These are phyloP conservation scores for Botrytis aclada DNA, from an alignment of 2,329 filamentous ascomycete species.

Conservation along the genomic window DNA sequence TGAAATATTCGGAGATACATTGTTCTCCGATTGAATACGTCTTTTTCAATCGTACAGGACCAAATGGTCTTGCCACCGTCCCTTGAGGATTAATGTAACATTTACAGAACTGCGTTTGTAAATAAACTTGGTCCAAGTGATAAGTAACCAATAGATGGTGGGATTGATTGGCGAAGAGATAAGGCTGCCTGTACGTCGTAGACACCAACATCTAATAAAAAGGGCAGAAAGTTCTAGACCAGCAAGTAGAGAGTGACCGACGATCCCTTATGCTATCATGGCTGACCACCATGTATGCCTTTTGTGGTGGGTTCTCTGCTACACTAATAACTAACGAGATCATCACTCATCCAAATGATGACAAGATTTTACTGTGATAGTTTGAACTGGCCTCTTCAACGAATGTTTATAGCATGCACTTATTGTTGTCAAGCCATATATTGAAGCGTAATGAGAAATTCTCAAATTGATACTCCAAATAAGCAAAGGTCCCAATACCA, in stretches of 20 bases:
- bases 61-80: too few species aligned
- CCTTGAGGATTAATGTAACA: not conserved
- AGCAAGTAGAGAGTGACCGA: not conserved
- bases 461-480: not conserved
- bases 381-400: not conserved
- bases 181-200: not conserved
- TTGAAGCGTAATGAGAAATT: not conserved
- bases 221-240: not conserved
- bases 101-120: not conserved
- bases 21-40: not conserved
- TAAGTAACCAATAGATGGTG: not conserved
- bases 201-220: not conserved
- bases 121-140: not conserved
- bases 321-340: not conserved
- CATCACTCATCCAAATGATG: not conserved
- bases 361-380: not conserved
- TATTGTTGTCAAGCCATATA: not conserved
- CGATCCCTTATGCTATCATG: not conserved
- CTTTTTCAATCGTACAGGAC: too few species aligned
- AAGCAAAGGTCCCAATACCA: not conserved
- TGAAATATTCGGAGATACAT: not conserved
- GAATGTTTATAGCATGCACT: not conserved
- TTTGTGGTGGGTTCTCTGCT: not conserved
- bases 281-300: not conserved
- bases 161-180: not conserved